Evolutionary conservation across 805 yeast species (phyloP).

Genomic region (Hanseniaspora mollemarum): DNA sequence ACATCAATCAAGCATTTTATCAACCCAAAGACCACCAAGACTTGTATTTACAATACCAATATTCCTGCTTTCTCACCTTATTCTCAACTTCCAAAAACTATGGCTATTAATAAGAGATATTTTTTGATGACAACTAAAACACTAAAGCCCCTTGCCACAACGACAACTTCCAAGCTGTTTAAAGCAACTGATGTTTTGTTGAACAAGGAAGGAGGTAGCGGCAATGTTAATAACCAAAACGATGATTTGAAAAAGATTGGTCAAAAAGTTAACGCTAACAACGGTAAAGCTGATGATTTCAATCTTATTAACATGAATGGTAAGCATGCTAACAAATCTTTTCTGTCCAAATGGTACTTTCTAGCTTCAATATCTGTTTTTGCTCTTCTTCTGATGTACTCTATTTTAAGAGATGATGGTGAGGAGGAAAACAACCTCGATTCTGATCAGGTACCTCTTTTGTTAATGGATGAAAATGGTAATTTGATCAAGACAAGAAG

Average conservation of each 20-base stretch:
- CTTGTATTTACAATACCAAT: background rate
- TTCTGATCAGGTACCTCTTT: constrained; percentile 3
- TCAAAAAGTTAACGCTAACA: background rate
- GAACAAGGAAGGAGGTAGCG: background rate
- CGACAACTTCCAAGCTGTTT: background rate
- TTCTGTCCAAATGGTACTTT: constrained; percentile 15
- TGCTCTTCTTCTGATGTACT: constrained; percentile 11
- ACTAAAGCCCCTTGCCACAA: background rate
- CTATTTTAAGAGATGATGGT: constrained; percentile 9
- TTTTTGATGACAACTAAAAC: background rate
- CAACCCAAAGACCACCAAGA: background rate
- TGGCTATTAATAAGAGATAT: background rate
- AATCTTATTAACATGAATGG: background rate
- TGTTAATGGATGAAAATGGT: constrained; percentile 7
- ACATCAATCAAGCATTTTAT: background rate
- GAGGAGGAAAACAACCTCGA: background rate
- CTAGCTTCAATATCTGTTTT: constrained; percentile 14
- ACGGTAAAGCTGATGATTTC: background rate
- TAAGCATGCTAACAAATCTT: background rate
- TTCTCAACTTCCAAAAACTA: background rate
- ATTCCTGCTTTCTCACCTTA: background rate
- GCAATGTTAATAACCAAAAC: background rate
- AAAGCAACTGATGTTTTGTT: constrained; percentile 13
- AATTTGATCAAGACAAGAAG: constrained; percentile 11
- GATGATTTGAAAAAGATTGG: background rate